phyloP scores from a whole-genome alignment of 2,329 filamentous ascomycete species.

The Blumeria hordei region DNA sequence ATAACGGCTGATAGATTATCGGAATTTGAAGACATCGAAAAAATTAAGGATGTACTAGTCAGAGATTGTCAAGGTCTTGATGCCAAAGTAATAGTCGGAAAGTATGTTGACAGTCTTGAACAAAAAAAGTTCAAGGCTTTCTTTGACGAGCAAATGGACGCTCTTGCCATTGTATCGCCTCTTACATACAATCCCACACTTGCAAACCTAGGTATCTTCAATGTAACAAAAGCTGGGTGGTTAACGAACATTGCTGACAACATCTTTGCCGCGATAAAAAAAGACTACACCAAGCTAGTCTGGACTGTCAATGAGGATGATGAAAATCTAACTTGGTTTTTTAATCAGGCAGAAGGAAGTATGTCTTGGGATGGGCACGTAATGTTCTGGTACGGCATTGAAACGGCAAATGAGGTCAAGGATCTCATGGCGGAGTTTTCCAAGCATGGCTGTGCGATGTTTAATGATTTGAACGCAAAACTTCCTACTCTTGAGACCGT shows the following conservation, averaged over 20 bases:
- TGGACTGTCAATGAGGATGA: constrained; percentile 96
- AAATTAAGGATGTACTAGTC: constrained; percentile 61
- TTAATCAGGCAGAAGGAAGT: constrained; percentile 87
- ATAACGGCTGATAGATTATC: constrained; percentile 45
- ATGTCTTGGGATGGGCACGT: constrained; percentile 68
- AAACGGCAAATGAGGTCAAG: constrained; percentile 47
- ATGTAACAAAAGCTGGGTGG: constrained; percentile 86
- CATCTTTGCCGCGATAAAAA: constrained; percentile 79
- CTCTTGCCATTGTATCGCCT: constrained; percentile 69
- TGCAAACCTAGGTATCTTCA: constrained; percentile 71
- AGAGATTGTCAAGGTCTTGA: constrained; percentile 64
- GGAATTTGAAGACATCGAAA: constrained; percentile 51
- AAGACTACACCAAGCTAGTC: constrained; percentile 71
- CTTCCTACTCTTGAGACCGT: constrained; percentile 54
- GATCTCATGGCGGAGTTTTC: constrained; percentile 70
- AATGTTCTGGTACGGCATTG: constrained; percentile 76
- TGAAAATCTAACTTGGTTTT: constrained; percentile 95
- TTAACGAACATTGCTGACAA: constrained; percentile 88
- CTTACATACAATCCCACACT: constrained; percentile 39
- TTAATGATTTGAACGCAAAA: constrained; percentile 71
- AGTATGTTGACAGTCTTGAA: constrained; percentile 59
- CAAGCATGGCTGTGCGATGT: constrained; percentile 59
- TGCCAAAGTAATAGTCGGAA: constrained; percentile 60
- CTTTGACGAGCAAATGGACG: constrained; percentile 85
- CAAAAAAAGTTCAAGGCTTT: constrained; percentile 72